These are phyloP conservation scores for Pisolithus marmoratus DNA, from an alignment of 768 basidiomycete species.

Conservation along the genomic window DNA sequence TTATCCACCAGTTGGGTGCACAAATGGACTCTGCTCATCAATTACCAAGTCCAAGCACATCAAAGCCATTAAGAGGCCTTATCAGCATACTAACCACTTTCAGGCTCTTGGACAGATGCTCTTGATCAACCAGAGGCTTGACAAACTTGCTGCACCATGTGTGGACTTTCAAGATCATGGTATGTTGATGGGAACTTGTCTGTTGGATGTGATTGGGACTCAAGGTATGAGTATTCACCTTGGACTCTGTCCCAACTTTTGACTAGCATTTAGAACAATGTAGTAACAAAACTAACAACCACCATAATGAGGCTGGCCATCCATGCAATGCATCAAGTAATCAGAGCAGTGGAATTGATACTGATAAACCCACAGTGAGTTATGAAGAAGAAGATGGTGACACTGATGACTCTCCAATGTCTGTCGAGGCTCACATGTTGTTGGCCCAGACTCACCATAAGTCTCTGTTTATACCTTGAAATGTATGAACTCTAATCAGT, in stretches of 20 bases:
- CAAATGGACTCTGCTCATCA: constrained; percentile 32
- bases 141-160: constrained; percentile 21
- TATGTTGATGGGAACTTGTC: constrained; percentile 17
- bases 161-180: constrained; percentile 14
- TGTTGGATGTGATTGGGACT: neutral
- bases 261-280: neutral
- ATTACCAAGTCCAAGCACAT: constrained; percentile 34
- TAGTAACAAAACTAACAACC: neutral
- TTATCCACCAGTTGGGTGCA: constrained; percentile 25
- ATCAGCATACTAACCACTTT: constrained; percentile 18
- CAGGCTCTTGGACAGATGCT: constrained; percentile 29
- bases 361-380: neutral
- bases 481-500: neutral
- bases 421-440: neutral
- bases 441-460: neutral
- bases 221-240: neutral
- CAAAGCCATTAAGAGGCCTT: constrained; percentile 32
- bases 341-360: neutral
- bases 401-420: neutral
- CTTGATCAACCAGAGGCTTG: constrained; percentile 21
- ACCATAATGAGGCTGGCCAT: neutral
- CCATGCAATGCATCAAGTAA: too few relatives aligned
- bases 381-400: neutral
- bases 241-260: too few relatives aligned
- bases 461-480: neutral